Conservation (phyloP, 2,329 filamentous ascomycete species). For the Fusarium continuum region DNA sequence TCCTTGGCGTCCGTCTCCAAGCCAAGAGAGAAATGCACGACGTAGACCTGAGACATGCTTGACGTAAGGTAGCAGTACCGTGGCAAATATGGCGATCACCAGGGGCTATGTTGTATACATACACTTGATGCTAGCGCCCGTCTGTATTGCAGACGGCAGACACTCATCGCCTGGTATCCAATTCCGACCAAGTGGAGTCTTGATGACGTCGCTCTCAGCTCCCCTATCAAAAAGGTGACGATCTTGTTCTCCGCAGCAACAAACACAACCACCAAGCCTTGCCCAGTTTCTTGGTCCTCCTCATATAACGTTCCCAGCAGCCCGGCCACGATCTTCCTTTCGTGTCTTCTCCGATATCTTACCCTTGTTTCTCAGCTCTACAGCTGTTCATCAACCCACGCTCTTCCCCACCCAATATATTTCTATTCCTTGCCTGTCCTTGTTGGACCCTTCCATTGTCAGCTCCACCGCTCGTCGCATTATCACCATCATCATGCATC, state of each 20-base stretch:
- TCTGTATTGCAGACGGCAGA: conserved; percentile 9
- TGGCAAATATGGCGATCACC: conserved; percentile 6
- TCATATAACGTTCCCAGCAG: conserved; percentile 43
- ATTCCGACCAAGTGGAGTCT: conserved; percentile 37
- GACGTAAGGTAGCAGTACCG: conserved; percentile 23
- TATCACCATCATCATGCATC: conserved; percentile 76
- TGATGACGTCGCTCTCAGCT: conserved; percentile 43
- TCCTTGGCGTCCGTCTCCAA: conserved; percentile 18
- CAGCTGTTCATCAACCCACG: conserved; percentile 26
- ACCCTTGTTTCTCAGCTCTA: conserved; percentile 38
- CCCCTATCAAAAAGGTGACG: conserved; percentile 39
- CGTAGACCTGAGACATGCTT: conserved; percentile 34
- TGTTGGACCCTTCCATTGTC: conserved; percentile 25
- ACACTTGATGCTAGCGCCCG: conserved; percentile 26
- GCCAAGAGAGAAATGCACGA: conserved; percentile 17
- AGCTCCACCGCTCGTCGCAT: conserved; percentile 38
- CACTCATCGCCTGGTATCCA: conserved; percentile 12
- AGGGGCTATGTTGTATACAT: conserved; percentile 12
- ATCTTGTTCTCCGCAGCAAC: conserved; percentile 46
- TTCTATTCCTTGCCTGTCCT: conserved; percentile 34
- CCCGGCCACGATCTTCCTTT: conserved; percentile 33
- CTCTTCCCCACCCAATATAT: conserved; percentile 31
- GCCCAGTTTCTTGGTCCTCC: conserved; percentile 34
- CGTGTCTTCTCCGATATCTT: conserved; percentile 25
- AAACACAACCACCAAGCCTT: conserved; percentile 36